These are phyloP conservation scores for Botrytis sinoallii DNA, from an alignment of 2,329 filamentous ascomycete genomes.

Conservation along the genomic window DNA sequence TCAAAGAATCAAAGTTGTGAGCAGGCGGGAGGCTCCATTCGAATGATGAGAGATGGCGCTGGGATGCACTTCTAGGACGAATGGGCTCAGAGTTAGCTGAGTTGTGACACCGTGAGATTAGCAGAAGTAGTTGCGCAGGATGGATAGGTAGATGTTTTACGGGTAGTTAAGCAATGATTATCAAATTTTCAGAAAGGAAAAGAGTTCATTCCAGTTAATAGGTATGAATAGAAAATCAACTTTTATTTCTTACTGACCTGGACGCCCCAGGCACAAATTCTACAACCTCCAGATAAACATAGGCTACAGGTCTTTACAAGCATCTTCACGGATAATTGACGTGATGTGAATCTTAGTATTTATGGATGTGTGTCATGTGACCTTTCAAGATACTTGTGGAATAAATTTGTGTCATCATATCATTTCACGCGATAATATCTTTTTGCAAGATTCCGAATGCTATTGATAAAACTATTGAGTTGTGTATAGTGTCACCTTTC, in stretches of 20 bases:
- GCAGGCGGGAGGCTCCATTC: not conserved
- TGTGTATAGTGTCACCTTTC: not conserved
- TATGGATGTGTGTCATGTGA: not conserved
- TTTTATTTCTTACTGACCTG: not conserved
- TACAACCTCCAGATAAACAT: not conserved
- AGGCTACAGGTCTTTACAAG: not conserved
- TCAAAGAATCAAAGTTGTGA: not conserved
- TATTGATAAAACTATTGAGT: not conserved
- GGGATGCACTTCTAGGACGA: not conserved
- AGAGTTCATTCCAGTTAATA: not conserved
- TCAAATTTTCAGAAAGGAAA: not conserved
- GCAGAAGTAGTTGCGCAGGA: not conserved
- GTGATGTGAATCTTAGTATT: not conserved
- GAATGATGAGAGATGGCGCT: not conserved
- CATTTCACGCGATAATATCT: fast-evolving
- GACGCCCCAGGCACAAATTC: no score
- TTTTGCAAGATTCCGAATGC: not conserved
- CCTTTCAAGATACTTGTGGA: not conserved
- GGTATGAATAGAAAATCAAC: fast-evolving
- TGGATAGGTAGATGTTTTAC: not conserved
- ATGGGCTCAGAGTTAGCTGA: not conserved
- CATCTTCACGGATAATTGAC: not conserved
- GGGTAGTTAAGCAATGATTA: not conserved
- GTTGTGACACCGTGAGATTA: not conserved
- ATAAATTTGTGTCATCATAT: not conserved